Conservation (phyloP, 208 protist genomes). For the Acanthamoeba triangularis region DNA sequence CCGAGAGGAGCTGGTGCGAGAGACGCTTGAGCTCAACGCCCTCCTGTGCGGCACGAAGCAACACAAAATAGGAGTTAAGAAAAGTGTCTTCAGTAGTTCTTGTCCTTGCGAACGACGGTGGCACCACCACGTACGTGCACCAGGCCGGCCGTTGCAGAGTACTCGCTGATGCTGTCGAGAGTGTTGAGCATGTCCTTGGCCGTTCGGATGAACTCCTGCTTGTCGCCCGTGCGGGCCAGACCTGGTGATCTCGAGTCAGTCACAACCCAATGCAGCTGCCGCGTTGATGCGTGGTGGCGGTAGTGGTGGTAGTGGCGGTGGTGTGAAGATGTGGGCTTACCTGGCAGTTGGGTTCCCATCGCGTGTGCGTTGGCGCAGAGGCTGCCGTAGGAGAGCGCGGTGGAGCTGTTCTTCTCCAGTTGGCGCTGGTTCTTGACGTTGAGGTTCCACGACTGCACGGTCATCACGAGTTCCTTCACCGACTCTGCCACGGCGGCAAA, state of each 20-base stretch:
- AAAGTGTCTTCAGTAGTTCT: too few relatives aligned
- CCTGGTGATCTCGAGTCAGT: neutral
- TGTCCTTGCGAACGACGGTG: too few relatives aligned
- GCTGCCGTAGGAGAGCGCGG: neutral
- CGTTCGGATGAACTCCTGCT: neutral
- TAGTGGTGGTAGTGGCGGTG: too few relatives aligned
- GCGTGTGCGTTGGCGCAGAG: neutral
- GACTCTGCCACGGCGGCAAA: neutral
- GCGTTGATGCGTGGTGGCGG: too few relatives aligned
- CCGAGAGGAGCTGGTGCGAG: neutral
- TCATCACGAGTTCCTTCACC: constrained; percentile 17
- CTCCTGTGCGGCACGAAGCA: neutral
- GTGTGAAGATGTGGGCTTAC: neutral
- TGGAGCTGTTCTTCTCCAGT: neutral
- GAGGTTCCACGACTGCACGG: constrained; percentile 40
- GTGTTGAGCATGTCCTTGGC: constrained; percentile 18
- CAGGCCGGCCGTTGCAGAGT: constrained; percentile 3
- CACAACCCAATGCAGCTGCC: neutral
- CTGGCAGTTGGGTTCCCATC: neutral
- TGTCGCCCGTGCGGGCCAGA: neutral
- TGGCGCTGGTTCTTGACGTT: constrained; percentile 2
- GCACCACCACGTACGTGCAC: neutral
- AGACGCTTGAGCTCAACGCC: neutral
- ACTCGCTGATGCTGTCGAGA: constrained; percentile 36
- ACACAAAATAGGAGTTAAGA: too few relatives aligned